Conservation (phyloP, 2,329 filamentous ascomycete genomes). For the Calonectria fujianensis region DNA sequence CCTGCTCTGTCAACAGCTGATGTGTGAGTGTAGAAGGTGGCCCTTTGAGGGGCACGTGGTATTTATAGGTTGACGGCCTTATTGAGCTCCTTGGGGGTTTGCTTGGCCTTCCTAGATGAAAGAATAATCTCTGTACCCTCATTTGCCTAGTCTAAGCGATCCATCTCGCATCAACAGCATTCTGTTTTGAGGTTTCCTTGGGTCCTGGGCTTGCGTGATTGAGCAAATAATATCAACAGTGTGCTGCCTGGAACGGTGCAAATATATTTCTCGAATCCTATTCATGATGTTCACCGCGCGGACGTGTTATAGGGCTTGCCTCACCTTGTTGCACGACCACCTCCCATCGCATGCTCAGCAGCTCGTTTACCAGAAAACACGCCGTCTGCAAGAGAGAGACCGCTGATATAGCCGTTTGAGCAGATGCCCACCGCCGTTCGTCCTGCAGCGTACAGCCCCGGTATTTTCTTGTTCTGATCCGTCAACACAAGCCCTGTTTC, state of each 20-base stretch:
- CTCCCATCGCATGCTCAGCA: neutral
- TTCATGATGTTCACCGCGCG: neutral
- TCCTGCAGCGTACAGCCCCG: neutral
- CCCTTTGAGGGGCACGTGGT: too few species aligned
- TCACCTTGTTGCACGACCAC: neutral
- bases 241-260: neutral
- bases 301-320: neutral
- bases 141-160: too few species aligned
- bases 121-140: too few species aligned
- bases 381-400: conserved; percentile 9
- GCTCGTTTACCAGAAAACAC: conserved; percentile 13
- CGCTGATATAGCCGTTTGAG: conserved; percentile 12
- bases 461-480: neutral
- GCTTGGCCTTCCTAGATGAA: too few species aligned
- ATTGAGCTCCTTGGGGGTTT: too few species aligned
- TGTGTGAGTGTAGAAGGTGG: too few species aligned
- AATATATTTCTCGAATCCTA: neutral
- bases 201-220: neutral
- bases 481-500: conserved; percentile 2
- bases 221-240: neutral
- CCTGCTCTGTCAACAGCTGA: too few species aligned
- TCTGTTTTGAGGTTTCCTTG: neutral
- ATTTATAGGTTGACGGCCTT: too few species aligned
- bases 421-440: conserved; percentile 5
- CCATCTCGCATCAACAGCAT: neutral